Percentiles rank a stretch among this genome's conserved stretches.
These are phyloP conservation scores for Ceratobasidium sp. DNA, from an alignment of 1,284 basidiomycete species.

Conservation along the genomic window DNA sequence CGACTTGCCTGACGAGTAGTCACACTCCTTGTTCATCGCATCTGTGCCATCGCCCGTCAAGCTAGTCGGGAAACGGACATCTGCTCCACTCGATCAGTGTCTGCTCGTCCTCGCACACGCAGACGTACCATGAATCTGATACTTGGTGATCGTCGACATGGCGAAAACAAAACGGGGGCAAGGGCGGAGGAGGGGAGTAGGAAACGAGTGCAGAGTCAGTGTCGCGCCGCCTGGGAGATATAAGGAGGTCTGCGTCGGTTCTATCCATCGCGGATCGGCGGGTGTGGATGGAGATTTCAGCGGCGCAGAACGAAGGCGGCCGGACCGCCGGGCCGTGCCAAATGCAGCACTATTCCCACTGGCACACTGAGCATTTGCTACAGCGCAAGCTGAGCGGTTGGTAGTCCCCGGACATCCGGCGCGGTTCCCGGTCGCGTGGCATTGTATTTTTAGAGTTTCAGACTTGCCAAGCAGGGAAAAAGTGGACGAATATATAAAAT, in stretches of 20 bases:
- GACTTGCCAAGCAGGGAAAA: conserved; percentile 19
- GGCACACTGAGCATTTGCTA: not conserved
- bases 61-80: conserved; percentile 86
- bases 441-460: conserved; percentile 24
- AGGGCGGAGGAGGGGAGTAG: not conserved
- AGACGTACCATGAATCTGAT: conserved; percentile 63
- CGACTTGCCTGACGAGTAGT: conserved; percentile 76
- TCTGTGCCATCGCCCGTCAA: conserved; percentile 89
- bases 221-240: conserved; percentile 12
- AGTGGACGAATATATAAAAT: conserved; percentile 17
- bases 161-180: conserved; percentile 19
- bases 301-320: conserved; percentile 4
- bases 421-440: conserved; percentile 32
- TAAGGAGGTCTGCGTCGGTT: conserved; percentile 40
- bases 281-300: conserved; percentile 9
- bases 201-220: conserved; percentile 19
- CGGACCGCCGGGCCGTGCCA: conserved; percentile 37
- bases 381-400: too few relatives aligned
- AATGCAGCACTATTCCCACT: too few relatives aligned
- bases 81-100: conserved; percentile 55
- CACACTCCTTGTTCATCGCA: conserved; percentile 94
- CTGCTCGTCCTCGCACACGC: not conserved
- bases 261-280: conserved; percentile 43
- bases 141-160: conserved; percentile 62
- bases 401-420: conserved; percentile 32